phyloP scores from a whole-genome alignment of 352 stramenopile species.

The Phytophthora idaei region DNA sequence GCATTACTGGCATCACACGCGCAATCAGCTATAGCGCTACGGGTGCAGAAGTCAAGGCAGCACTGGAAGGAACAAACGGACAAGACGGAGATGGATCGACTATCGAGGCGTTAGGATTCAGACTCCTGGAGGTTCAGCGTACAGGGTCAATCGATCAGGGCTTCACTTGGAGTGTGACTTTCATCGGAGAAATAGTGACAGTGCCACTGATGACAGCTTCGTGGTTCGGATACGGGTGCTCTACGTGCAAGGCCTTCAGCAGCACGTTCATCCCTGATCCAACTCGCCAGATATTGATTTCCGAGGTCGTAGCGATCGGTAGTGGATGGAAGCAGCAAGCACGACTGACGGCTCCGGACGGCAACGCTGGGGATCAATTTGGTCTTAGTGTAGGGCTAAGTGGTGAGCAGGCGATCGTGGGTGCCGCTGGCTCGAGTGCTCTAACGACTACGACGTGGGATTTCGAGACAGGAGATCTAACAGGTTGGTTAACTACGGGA shows the following conservation, averaged over 20 bases:
- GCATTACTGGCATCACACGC: conserved; percentile 60
- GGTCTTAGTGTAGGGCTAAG: conserved; percentile 76
- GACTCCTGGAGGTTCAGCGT: conserved; percentile 81
- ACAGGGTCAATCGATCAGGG: conserved; percentile 75
- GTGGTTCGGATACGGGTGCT: conserved; percentile 72
- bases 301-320: conserved; percentile 53
- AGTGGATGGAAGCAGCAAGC: conserved; percentile 66
- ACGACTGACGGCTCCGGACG: conserved; percentile 64
- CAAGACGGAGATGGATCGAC: conserved; percentile 55
- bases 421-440: conserved; percentile 66
- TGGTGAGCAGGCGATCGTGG: conserved; percentile 79
- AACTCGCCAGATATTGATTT: conserved; percentile 58
- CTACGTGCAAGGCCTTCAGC: conserved; percentile 76
- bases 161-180: conserved; percentile 84
- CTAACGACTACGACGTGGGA: conserved; percentile 94
- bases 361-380: conserved; percentile 79
- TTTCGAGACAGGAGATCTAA: conserved; percentile 96
- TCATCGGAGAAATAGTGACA: conserved; percentile 73
- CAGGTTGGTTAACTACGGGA: conserved; percentile 93
- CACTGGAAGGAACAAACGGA: conserved; percentile 66
- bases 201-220: conserved; percentile 64
- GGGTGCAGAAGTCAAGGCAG: conserved; percentile 70
- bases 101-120: conserved; percentile 52
- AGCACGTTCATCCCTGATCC: conserved; percentile 64
- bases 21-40: conserved; percentile 71